Percentiles rank a stretch among this genome's conserved stretches.
Conservation (phyloP, 495 filamentous ascomycete genomes). For the Lophiostoma macrostomum region DNA sequence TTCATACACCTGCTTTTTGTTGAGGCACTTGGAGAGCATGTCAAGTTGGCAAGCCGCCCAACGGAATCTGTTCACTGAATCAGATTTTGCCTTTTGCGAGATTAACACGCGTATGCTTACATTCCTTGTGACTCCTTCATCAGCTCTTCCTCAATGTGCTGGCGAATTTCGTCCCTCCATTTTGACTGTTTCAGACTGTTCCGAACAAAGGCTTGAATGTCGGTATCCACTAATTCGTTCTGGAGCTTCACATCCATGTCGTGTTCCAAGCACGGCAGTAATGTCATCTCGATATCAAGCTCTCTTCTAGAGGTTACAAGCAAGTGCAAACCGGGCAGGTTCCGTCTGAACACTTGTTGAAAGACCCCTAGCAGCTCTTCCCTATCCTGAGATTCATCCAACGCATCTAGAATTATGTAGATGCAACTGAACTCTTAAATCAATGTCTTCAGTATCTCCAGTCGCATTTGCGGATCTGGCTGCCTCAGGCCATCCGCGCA, state of each 20-base stretch:
- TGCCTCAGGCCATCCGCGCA: not conserved
- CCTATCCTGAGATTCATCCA: constrained; percentile 28
- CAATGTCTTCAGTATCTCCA: constrained; percentile 12
- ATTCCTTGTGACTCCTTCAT: constrained; percentile 7
- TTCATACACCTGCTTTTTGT: constrained; percentile 27
- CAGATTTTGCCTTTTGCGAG: not conserved
- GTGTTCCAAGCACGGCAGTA: constrained; percentile 34
- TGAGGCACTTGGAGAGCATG: constrained; percentile 37
- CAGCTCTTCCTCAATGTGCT: constrained; percentile 8
- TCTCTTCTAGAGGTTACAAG: constrained; percentile 14
- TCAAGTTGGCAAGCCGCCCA: constrained; percentile 47
- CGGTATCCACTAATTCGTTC: not conserved
- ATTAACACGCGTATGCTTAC: not conserved
- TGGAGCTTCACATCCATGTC: constrained; percentile 1
- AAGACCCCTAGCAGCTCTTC: constrained; percentile 15
- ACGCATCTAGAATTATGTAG: constrained; percentile 35
- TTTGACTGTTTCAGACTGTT: constrained; percentile 3
- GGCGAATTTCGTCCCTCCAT: not conserved
- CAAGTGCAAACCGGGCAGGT: constrained; percentile 15
- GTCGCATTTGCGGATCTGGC: constrained; percentile 5
- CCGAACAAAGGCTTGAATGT: constrained; percentile 5
- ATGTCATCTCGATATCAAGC: constrained; percentile 35
- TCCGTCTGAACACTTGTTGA: constrained; percentile 5
- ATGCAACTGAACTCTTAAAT: constrained; percentile 21
- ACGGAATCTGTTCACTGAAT: constrained; percentile 41